Base-by-base conservation (phyloP, 371 early-diverging fungal genomes). In the Dinochytrium kinnereticum region DNA sequence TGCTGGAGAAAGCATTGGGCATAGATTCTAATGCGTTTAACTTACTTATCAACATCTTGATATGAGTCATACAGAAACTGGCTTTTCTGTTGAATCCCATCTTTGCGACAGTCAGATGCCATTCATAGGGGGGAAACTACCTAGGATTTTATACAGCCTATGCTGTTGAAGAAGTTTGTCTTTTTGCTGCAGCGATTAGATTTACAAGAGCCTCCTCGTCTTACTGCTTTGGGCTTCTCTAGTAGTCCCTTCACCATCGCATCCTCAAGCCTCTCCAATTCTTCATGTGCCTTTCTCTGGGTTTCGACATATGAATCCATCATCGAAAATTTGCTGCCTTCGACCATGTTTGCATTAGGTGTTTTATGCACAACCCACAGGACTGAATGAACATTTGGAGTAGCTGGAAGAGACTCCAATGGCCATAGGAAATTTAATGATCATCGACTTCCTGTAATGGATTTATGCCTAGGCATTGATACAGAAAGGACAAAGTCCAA, bases 211-310 rank as follows among this genome's bases (percentile, higher is more conserved):
- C n/a, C 28, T 30, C n/a, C 68, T 13, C 55, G 5, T 53, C 82
- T 19, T 77, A 89, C 90, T 34, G 89, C 88, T 73, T 91, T 91
- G 30, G 92, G 82, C 71, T 92, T 89, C 38, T 86, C 82, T 81
- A 94, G 85, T 78, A 92, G 90, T 76, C 93, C 90, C 75, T 91
- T 88, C 10, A 96, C 96, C 36, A 91, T 89, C 13, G 94, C 94
- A 74, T 93, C 90, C 77, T 97, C 97, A 31, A 96, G 79, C 53
- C 95, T 92, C 80, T 98, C 98, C 59, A 94, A 86, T 76, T 94
- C 95, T 87, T 98, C 97, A 80, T 95, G 93, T 19, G 90, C 86
- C 77, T 82, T 81, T 65, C 95, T 87, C 81, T 93, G 94, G 73
- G 84, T 85, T 72, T 94, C 95, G 26, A 93, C 80, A 19, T 13